Evolutionary conservation across 2,329 filamentous ascomycete genomes (phyloP).

Genomic region (Venturiaceae sp.): DNA sequence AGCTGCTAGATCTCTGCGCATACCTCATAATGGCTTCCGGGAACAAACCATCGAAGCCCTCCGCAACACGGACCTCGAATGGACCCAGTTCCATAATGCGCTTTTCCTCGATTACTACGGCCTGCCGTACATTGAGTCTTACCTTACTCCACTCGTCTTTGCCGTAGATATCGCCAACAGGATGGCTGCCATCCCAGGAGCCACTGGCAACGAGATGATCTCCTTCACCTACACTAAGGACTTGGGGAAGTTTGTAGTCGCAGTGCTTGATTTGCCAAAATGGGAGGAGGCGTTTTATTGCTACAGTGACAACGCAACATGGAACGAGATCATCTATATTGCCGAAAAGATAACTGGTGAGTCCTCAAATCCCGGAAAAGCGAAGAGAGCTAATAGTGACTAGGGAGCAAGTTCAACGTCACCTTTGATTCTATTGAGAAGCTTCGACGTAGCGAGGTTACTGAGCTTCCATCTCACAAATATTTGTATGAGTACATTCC

Average conservation of each 20-base stretch:
- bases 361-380: too few relatives aligned
- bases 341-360: too few relatives aligned
- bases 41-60: slow-evolving; percentile 11
- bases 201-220: background rate
- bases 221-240: background rate
- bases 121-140: slow-evolving; percentile 15
- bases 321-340: too few relatives aligned
- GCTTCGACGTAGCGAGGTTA: too few relatives aligned
- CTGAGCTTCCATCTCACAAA: too few relatives aligned
- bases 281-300: slow-evolving; percentile 4
- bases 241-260: background rate
- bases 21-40: slow-evolving; percentile 8
- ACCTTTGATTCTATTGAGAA: too few relatives aligned
- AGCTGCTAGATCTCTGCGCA: slow-evolving; percentile 1
- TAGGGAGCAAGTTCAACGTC: too few relatives aligned
- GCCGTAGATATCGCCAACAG: slow-evolving; percentile 12
- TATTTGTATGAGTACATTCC: too few relatives aligned
- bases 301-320: too few relatives aligned
- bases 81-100: slow-evolving; percentile 17
- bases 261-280: background rate
- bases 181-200: slow-evolving; percentile 10
- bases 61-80: slow-evolving; percentile 16
- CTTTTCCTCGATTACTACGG: slow-evolving; percentile 22
- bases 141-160: slow-evolving; percentile 12
- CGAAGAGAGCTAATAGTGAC: too few relatives aligned